phyloP scores from a whole-genome alignment of 306 rosid genomes.

The Malus orientalis region DNA sequence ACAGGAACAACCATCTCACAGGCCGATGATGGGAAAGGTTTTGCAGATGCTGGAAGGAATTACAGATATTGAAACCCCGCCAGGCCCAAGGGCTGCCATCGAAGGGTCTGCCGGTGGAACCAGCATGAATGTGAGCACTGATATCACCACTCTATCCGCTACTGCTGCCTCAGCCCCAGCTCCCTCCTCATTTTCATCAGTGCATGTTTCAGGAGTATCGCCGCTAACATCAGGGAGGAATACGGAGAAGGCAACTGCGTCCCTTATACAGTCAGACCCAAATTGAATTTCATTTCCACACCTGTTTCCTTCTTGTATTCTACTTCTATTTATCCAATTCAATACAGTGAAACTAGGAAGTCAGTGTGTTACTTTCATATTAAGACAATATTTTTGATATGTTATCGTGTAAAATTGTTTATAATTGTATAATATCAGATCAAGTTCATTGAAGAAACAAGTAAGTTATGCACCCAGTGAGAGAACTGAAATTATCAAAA shows the following conservation, averaged over 20 bases:
- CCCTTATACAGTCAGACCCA: slow-evolving; percentile 28
- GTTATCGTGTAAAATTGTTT: background rate
- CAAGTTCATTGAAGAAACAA: too few species aligned
- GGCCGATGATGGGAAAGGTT: slow-evolving; percentile 74
- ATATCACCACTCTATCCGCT: slow-evolving; percentile 32
- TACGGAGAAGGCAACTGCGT: slow-evolving; percentile 32
- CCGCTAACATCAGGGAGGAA: slow-evolving; percentile 21
- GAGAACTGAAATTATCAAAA: too few species aligned
- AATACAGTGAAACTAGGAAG: background rate
- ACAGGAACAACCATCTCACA: slow-evolving; percentile 69
- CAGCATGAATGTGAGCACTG: slow-evolving; percentile 33
- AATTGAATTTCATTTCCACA: background rate
- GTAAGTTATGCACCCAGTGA: too few species aligned
- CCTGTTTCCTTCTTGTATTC: background rate
- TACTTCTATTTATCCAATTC: background rate
- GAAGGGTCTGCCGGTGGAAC: slow-evolving; percentile 34
- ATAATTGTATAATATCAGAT: background rate
- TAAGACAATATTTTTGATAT: background rate
- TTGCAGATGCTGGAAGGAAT: slow-evolving; percentile 88
- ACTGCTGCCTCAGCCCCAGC: slow-evolving; percentile 22
- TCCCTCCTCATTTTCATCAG: slow-evolving; percentile 37
- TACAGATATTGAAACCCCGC: slow-evolving; percentile 48
- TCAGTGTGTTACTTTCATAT: background rate
- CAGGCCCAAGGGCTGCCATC: slow-evolving; percentile 33
- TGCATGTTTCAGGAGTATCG: slow-evolving; percentile 17